Evolutionary conservation across 352 stramenopile genomes (phyloP).

Genomic region (Achlya hypogyna): DNA sequence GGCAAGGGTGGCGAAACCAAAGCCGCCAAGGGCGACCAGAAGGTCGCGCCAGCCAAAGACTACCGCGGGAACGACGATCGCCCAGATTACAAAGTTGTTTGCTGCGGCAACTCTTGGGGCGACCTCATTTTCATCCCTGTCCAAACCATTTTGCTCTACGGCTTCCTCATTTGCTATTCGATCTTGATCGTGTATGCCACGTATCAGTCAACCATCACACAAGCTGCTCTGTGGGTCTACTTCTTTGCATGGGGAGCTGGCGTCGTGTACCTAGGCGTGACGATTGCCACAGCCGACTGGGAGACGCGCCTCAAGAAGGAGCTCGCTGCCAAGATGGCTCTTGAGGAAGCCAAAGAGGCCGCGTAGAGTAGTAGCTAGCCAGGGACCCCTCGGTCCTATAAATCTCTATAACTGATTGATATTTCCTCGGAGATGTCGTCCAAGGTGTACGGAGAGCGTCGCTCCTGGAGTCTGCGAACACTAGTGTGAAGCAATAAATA

Average conservation of each 20-base stretch:
- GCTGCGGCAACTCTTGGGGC: constrained; percentile 14
- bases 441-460: no score
- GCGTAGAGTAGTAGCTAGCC: not conserved
- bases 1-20: not conserved
- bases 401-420: no score
- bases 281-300: not conserved
- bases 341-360: not conserved
- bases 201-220: not conserved
- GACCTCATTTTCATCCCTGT: constrained; percentile 12
- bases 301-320: constrained; percentile 1
- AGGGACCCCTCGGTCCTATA: no score
- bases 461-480: no score
- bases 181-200: constrained; percentile 8
- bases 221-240: constrained; percentile 6
- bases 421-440: no score
- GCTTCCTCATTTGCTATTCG: not conserved
- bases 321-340: not conserved
- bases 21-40: not conserved
- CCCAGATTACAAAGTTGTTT: constrained; percentile 15
- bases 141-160: constrained; percentile 2
- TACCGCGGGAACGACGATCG: not conserved
- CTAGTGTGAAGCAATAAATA: no score
- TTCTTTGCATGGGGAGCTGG: constrained; percentile 4
- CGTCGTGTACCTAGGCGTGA: not conserved
- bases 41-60: not conserved